Conservation (phyloP, 2,329 filamentous ascomycete genomes). For the Corynespora cassiicola region DNA sequence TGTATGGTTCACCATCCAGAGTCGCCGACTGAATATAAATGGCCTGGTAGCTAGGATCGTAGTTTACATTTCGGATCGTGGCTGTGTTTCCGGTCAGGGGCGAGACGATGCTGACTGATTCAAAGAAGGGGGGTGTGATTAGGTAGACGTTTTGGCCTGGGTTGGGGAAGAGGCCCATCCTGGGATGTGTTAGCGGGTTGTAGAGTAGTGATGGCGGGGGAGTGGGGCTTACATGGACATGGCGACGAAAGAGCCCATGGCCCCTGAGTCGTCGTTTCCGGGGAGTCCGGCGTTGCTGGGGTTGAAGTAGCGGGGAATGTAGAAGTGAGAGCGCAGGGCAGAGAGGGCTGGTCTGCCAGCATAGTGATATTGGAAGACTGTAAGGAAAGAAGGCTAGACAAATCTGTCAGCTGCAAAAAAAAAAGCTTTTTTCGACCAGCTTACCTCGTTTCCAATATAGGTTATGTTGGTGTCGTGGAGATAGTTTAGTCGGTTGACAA, state of each 20-base stretch:
- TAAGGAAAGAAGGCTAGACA: slow-evolving; percentile 46
- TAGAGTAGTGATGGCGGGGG: slow-evolving; percentile 45
- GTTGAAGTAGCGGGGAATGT: slow-evolving; percentile 51
- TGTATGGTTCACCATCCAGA: slow-evolving; percentile 47
- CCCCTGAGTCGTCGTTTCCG: slow-evolving; percentile 51
- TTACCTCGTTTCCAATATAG: slow-evolving; percentile 51
- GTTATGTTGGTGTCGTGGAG: slow-evolving; percentile 50
- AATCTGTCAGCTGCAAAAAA: too few species aligned
- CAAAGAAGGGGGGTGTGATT: slow-evolving; percentile 53
- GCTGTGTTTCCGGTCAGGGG: slow-evolving; percentile 46
- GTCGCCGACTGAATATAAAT: slow-evolving; percentile 53
- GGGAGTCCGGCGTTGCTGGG: slow-evolving; percentile 45
- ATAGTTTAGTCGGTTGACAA: slow-evolving; percentile 49
- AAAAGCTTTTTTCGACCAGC: too few species aligned
- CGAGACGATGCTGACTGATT: slow-evolving; percentile 43
- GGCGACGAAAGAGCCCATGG: slow-evolving; percentile 51
- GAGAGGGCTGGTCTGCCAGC: slow-evolving; percentile 50
- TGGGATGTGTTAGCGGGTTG: slow-evolving; percentile 36
- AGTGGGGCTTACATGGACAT: slow-evolving; percentile 50
- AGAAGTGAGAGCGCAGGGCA: slow-evolving; percentile 47
- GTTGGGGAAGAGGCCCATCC: slow-evolving; percentile 52
- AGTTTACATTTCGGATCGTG: slow-evolving; percentile 46
- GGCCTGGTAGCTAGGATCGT: slow-evolving; percentile 46
- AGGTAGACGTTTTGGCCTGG: slow-evolving; percentile 54
- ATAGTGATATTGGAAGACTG: slow-evolving; percentile 53